These are phyloP conservation scores for Lagenidium giganteum DNA, from an alignment of 352 stramenopile species.

Conservation along the genomic window DNA sequence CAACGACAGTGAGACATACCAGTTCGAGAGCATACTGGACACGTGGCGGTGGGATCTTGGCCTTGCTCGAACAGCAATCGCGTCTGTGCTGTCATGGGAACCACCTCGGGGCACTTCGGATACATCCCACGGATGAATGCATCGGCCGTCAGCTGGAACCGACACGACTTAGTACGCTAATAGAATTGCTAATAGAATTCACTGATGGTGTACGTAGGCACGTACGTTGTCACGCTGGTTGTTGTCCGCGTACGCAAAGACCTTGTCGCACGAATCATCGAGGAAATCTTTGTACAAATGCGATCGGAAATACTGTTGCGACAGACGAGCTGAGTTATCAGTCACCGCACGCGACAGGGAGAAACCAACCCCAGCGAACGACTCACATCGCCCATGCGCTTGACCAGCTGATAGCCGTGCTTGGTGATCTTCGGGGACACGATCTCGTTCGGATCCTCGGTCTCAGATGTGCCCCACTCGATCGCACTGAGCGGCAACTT, in stretches of 20 bases:
- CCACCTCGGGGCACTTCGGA: slow-evolving; percentile 41
- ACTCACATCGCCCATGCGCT: slow-evolving; percentile 58
- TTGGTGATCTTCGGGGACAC: slow-evolving; percentile 79
- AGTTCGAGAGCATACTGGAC: slow-evolving; percentile 57
- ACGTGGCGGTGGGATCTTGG: slow-evolving; percentile 57
- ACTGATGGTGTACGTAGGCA: neutral
- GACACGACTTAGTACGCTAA: too few relatives aligned
- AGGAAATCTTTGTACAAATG: slow-evolving; percentile 65
- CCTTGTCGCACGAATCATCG: slow-evolving; percentile 41
- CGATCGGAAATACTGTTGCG: slow-evolving; percentile 55
- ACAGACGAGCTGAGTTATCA: slow-evolving; percentile 1
- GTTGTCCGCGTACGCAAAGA: slow-evolving; percentile 63
- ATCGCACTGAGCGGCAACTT: slow-evolving; percentile 43
- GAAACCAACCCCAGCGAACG: neutral
- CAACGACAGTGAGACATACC: slow-evolving; percentile 21
- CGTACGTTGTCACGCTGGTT: slow-evolving; percentile 78
- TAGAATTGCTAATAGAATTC: too few relatives aligned
- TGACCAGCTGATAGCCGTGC: slow-evolving; percentile 54
- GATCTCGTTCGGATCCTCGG: slow-evolving; percentile 47
- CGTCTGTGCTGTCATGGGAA: slow-evolving; percentile 51
- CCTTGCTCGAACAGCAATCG: slow-evolving; percentile 71
- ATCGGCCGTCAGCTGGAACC: slow-evolving; percentile 44
- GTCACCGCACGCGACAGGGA: too few relatives aligned
- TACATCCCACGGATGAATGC: slow-evolving; percentile 56
- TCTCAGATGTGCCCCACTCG: slow-evolving; percentile 65